Percentiles rank a stretch among this genome's conserved stretches.
Conservation (phyloP, 177 flowering plant species). For the Vitis hybrid region DNA sequence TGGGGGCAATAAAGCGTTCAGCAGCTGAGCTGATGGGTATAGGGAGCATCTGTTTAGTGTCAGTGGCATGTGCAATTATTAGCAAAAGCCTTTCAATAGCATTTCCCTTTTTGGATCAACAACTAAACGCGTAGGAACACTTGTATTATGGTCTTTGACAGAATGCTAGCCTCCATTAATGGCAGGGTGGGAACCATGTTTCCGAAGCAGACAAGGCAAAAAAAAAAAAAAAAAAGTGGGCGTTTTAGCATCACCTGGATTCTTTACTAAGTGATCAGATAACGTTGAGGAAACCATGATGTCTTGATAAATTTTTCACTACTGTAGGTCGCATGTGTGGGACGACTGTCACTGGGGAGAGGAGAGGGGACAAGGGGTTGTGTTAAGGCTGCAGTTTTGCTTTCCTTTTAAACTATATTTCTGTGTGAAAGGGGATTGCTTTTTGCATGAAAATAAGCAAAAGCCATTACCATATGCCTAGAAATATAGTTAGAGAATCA, state of each 20-base stretch:
- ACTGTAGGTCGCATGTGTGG: too few relatives aligned
- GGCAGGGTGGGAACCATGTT: constrained; percentile 3
- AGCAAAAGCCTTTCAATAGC: constrained; percentile 9
- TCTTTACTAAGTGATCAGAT: too few relatives aligned
- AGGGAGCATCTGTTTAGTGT: not conserved
- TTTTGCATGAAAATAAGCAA: constrained; percentile 14
- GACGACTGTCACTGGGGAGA: too few relatives aligned
- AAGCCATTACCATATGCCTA: constrained; percentile 8
- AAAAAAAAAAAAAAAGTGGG: too few relatives aligned
- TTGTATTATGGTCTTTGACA: too few relatives aligned
- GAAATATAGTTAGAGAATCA: constrained; percentile 15
- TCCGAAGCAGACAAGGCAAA: too few relatives aligned
- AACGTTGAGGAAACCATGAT: too few relatives aligned
- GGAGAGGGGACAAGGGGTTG: constrained; percentile 11
- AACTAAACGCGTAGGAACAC: too few relatives aligned
- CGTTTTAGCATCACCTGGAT: too few relatives aligned
- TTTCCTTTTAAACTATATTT: constrained; percentile 19
- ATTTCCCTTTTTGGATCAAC: not conserved
- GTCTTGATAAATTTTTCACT: too few relatives aligned
- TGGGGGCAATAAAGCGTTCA: not conserved
- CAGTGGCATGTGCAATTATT: constrained; percentile 22
- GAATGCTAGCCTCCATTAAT: not conserved
- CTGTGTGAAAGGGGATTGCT: not conserved
- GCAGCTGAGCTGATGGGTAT: not conserved
- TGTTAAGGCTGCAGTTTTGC: constrained; percentile 23